Conservation (phyloP, 192 early-diverging fungal genomes). For the Polychytrium aggregatum region DNA sequence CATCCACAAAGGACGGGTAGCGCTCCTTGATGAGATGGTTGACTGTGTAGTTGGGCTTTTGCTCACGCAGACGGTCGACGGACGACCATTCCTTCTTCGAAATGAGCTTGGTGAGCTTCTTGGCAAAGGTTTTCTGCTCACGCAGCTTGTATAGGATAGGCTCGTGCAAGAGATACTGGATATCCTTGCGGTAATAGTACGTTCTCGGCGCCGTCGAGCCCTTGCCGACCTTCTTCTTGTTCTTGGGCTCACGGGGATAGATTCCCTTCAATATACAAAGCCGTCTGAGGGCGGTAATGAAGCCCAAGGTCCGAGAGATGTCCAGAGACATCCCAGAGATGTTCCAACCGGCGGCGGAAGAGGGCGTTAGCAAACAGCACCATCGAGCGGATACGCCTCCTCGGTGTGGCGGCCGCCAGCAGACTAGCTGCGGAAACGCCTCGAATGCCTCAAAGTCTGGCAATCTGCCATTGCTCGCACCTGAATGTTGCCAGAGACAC, state of each 20-base stretch:
- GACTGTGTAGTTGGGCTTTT: constrained; percentile 74
- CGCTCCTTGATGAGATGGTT: constrained; percentile 93
- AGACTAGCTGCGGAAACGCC: too few relatives aligned
- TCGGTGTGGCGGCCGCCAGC: too few relatives aligned
- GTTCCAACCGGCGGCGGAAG: too few relatives aligned
- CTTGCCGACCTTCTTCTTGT: constrained; percentile 86
- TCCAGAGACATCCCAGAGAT: not conserved
- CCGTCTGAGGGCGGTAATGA: constrained; percentile 36
- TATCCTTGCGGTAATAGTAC: constrained; percentile 92
- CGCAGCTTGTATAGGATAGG: constrained; percentile 86
- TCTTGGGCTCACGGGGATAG: constrained; percentile 91
- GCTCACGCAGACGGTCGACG: constrained; percentile 63
- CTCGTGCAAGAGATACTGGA: constrained; percentile 88
- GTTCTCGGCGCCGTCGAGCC: constrained; percentile 78
- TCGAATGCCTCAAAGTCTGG: too few relatives aligned
- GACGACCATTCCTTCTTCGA: constrained; percentile 67
- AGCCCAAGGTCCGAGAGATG: not conserved
- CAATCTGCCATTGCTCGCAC: constrained; percentile 25
- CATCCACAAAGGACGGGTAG: constrained; percentile 90
- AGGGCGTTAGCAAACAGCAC: too few relatives aligned
- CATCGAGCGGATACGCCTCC: too few relatives aligned
- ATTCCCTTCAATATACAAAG: constrained; percentile 98
- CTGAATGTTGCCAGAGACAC: constrained; percentile 87
- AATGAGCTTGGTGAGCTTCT: constrained; percentile 78
- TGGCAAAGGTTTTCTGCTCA: constrained; percentile 78